These are phyloP conservation scores for Hemileia vastatrix DNA, from an alignment of 1,284 basidiomycete species.

Conservation along the genomic window DNA sequence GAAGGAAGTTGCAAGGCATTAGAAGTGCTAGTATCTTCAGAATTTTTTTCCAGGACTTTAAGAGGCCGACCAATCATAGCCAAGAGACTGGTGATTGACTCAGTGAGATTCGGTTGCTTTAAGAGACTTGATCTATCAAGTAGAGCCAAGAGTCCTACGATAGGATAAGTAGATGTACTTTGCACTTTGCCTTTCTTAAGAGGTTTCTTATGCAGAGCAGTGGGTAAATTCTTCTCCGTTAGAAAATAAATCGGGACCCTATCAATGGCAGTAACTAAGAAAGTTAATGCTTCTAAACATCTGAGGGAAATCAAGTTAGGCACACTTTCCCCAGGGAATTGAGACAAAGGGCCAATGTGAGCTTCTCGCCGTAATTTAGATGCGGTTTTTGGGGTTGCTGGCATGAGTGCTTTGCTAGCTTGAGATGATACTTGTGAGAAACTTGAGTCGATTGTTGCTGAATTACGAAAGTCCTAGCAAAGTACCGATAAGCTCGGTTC, in stretches of 20 bases:
- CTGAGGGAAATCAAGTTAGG: constrained; percentile 85
- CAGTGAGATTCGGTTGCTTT: constrained; percentile 76
- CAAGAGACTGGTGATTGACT: constrained; percentile 72
- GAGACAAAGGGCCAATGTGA: constrained; percentile 48
- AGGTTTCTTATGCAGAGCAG: constrained; percentile 57
- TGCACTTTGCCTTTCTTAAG: constrained; percentile 82
- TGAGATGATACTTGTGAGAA: constrained; percentile 82
- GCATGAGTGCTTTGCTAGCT: constrained; percentile 53
- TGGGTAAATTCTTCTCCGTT: constrained; percentile 77
- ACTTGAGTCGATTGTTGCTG: constrained; percentile 80
- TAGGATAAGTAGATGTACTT: constrained; percentile 68
- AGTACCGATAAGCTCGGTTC: constrained; percentile 83
- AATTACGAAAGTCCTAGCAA: constrained; percentile 86
- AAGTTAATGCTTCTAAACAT: constrained; percentile 75
- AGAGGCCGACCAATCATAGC: constrained; percentile 76
- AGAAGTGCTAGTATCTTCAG: no score
- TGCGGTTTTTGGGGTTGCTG: constrained; percentile 56
- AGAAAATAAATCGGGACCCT: constrained; percentile 80
- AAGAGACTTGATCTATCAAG: constrained; percentile 74
- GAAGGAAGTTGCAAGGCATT: no score
- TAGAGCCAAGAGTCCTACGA: constrained; percentile 72
- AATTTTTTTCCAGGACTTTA: constrained; percentile 40
- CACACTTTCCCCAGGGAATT: constrained; percentile 66
- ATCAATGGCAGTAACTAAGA: constrained; percentile 72
- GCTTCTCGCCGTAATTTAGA: constrained; percentile 49